Evolutionary conservation across 2,329 filamentous ascomycete species (phyloP).

Genomic region (Verticillium nubilum): DNA sequence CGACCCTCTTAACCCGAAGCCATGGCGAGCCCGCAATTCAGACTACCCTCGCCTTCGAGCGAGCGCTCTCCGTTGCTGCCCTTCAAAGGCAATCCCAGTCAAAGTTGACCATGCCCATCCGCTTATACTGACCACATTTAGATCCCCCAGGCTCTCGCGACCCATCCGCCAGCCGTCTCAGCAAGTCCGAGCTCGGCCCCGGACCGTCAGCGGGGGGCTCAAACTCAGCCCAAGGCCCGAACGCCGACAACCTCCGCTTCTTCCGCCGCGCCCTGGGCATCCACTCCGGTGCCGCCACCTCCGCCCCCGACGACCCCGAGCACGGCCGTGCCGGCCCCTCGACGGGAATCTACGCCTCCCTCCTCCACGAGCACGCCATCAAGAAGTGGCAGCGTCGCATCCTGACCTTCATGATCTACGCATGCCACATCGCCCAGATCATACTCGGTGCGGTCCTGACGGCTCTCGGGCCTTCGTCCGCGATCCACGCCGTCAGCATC

Average conservation of each 20-base stretch:
- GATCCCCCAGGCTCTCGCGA: not conserved
- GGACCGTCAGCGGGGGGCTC: not conserved
- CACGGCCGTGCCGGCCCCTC: slow-evolving; percentile 24
- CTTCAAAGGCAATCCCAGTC: not conserved
- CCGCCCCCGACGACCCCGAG: slow-evolving; percentile 22
- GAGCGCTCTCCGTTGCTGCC: not conserved
- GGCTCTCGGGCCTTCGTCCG: slow-evolving; percentile 36
- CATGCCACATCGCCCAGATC: slow-evolving; percentile 37
- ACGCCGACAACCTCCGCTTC: slow-evolving; percentile 33
- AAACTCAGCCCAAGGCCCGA: slow-evolving; percentile 6
- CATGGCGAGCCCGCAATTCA: not conserved
- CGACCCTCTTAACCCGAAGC: not conserved
- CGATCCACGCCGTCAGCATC: slow-evolving; percentile 45
- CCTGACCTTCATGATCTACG: slow-evolving; percentile 32
- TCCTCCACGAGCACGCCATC: slow-evolving; percentile 25
- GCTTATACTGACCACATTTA: not conserved
- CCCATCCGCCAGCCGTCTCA: not conserved
- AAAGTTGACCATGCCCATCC: not conserved
- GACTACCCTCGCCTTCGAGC: not conserved
- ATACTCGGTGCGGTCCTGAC: slow-evolving; percentile 42
- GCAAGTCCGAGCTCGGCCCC: not conserved
- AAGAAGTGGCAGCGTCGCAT: slow-evolving; percentile 26
- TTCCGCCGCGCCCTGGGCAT: slow-evolving; percentile 40
- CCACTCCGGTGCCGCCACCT: slow-evolving; percentile 20
- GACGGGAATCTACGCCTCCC: slow-evolving; percentile 33